Base-by-base conservation (phyloP, 345 rosid genomes). In the Ceriops zippeliana region DNA sequence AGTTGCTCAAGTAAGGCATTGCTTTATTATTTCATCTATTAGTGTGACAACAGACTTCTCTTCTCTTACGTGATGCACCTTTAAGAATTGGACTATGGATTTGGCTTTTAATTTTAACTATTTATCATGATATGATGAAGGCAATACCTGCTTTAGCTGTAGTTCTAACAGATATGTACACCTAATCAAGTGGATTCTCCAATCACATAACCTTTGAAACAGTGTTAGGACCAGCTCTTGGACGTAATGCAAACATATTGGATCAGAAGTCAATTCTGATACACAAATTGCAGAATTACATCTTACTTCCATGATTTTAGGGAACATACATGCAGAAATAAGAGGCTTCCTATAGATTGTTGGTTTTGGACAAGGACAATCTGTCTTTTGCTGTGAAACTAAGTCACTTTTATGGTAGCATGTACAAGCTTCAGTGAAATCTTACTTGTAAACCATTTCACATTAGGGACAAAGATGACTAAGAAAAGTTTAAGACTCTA, bases 401-500 rank as follows among this genome's bases (percentile, higher is more conserved):
- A 59, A 62, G 51, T 62, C 3, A 15, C 17, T 13, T 42, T 11
- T 42, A 42, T 42, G 17, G 49, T 42, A 42, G 19, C 3, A 58
- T 15, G 35, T 17, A 0, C 6, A 24, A 27, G 6, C 13, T 58
- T 21, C 21, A 2, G 37, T 27, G 3, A 27, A 15, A 58, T 22
- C 49, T 42, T 42, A 58, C 16, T 2, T 58, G 31, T 27, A 10
- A 58, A 58, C 61, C 21, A 56, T 8, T 10, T 58, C 31, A 9
- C 8, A 16, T n/a, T 42, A 52, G 31, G 31, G 53, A 16, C 16
- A 37, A 19, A 13, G 5, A 42, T 42, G 49, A 16, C 8, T 28
- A 38, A 32, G 38, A 58, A n/a, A 15, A 46, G 17, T 56, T 21
- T 49, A n/a, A 37, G 35, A 68, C 60, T 75, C 56, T 54, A 13